Evolutionary conservation across 176 grass and related monocot genomes (phyloP), one percentile per base, ranked within the genome.

Genomic region (Carex parvula): DNA sequence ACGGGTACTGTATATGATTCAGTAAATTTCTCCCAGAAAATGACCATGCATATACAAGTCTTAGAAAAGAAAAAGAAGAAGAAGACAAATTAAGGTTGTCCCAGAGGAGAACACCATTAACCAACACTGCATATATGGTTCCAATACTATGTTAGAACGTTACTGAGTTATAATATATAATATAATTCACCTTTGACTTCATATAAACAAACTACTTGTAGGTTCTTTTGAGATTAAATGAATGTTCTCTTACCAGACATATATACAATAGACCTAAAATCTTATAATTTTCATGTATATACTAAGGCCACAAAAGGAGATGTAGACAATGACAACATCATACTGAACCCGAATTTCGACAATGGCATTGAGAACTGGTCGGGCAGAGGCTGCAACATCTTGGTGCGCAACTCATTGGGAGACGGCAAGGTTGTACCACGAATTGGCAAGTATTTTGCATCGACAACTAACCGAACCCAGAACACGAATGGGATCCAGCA

Each of bases 331-430:
- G 79, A 91, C 53, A 95, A 93, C 89, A 93, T 95, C 83, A 95
- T 99, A 82, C 76, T 93, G 12, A 99, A 95, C 86, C 96, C 96
- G 5, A 80, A 90, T 75, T 99, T 99, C 69, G 92, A 99, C 53
- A 55, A 90, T 84, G 96, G 96, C 50, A 80, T 93, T 18, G 89
- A 88, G 77, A 86, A 84, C 50, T 99, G 96, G 96, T 0, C 91
- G 0, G 96, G 91, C 2, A 93, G 78, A 81, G 93, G 96, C 70
- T 98, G 96, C 93, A 95, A 90, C 77, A 91, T 95, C 76, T 64
- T 79, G 65, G 65, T 95, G 29, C 91, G 92, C 52, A 91, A 93
- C 83, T 90, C 93, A 6, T 84, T 95, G 85, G 96, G 84, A 56
- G 93, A 86, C 50, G 96, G 91, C 56, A 93, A 92, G 83, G 80